Percentiles rank a stretch among this genome's conserved stretches.
phyloP scores from a whole-genome alignment of 768 basidiomycete species.

The Strobilomyces echinocephalus region DNA sequence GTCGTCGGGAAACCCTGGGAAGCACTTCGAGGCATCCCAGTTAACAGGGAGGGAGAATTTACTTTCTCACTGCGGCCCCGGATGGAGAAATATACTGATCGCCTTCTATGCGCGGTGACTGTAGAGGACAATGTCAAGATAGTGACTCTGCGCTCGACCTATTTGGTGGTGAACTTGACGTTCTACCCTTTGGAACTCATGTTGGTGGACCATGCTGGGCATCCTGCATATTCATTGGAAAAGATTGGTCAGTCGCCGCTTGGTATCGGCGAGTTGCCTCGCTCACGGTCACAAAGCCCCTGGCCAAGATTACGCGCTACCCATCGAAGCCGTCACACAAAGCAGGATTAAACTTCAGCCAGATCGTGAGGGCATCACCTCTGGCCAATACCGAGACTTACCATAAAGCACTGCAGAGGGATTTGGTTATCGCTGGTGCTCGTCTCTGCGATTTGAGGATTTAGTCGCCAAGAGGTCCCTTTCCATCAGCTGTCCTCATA shows the following conservation, averaged over 20 bases:
- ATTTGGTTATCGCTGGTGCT: constrained; percentile 93
- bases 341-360: constrained; percentile 84
- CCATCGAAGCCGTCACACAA: constrained; percentile 82
- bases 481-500: constrained; percentile 81
- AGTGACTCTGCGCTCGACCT: constrained; percentile 89
- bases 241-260: constrained; percentile 59
- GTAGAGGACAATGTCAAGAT: constrained; percentile 91
- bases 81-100: constrained; percentile 66
- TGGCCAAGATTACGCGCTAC: constrained; percentile 82
- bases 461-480: constrained; percentile 64
- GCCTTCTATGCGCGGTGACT: constrained; percentile 83
- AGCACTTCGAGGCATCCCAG: constrained; percentile 78
- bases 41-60: constrained; percentile 91
- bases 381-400: constrained; percentile 1
- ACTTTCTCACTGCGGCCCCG: constrained; percentile 81
- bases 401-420: constrained; percentile 55
- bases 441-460: constrained; percentile 86
- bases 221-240: constrained; percentile 73
- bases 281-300: constrained; percentile 75
- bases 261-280: constrained; percentile 12
- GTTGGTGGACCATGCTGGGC: constrained; percentile 80
- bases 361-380: constrained; percentile 59
- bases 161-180: constrained; percentile 86
- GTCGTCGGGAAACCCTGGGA: constrained; percentile 89
- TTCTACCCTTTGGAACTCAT: constrained; percentile 90